A percentile compares a stretch with the other conserved stretches of the same genome.
Conservation (phyloP, 2,329 filamentous ascomycete genomes). For the Phialophora tarda region DNA sequence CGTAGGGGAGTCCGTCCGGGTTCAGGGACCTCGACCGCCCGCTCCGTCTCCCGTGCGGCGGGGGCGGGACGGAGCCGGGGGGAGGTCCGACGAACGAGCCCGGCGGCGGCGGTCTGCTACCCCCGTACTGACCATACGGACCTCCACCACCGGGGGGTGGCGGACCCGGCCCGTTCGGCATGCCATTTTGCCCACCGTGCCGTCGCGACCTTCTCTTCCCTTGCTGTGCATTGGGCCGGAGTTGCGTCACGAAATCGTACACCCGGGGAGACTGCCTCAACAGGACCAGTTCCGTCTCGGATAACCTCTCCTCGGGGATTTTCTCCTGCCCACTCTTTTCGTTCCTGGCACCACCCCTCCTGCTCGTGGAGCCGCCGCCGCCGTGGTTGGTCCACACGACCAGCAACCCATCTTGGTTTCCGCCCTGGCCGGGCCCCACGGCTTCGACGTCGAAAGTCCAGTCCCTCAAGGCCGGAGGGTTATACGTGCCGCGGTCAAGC, state of each 20-base stretch:
- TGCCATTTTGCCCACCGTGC: slow-evolving; percentile 17
- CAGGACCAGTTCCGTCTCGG: slow-evolving; percentile 38
- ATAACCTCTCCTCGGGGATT: slow-evolving; percentile 38
- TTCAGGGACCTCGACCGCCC: slow-evolving; percentile 11
- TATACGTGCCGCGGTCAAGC: slow-evolving; percentile 37
- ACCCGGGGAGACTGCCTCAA: slow-evolving; percentile 35
- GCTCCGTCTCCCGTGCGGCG: not conserved
- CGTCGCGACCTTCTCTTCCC: slow-evolving; percentile 33
- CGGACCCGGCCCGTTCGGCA: slow-evolving; percentile 9
- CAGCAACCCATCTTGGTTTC: slow-evolving; percentile 33
- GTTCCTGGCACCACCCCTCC: slow-evolving; percentile 7
- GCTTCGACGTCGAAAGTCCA: slow-evolving; percentile 39
- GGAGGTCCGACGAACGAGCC: slow-evolving; percentile 17
- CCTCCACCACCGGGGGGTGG: slow-evolving; percentile 2
- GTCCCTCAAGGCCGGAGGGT: slow-evolving; percentile 37
- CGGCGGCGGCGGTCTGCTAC: slow-evolving; percentile 7
- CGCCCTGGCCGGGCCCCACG: slow-evolving; percentile 29
- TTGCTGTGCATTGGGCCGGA: slow-evolving; percentile 24
- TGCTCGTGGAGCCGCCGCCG: not conserved
- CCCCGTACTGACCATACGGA: slow-evolving; percentile 10
- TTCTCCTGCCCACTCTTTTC: slow-evolving; percentile 35
- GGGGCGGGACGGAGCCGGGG: not conserved
- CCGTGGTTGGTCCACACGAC: slow-evolving; percentile 39
- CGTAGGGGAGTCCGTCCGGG: slow-evolving; percentile 6
- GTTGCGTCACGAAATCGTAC: slow-evolving; percentile 34